Evolutionary conservation across 2,329 filamentous ascomycete species (phyloP).

Genomic region (Zymoseptoria brevis): DNA sequence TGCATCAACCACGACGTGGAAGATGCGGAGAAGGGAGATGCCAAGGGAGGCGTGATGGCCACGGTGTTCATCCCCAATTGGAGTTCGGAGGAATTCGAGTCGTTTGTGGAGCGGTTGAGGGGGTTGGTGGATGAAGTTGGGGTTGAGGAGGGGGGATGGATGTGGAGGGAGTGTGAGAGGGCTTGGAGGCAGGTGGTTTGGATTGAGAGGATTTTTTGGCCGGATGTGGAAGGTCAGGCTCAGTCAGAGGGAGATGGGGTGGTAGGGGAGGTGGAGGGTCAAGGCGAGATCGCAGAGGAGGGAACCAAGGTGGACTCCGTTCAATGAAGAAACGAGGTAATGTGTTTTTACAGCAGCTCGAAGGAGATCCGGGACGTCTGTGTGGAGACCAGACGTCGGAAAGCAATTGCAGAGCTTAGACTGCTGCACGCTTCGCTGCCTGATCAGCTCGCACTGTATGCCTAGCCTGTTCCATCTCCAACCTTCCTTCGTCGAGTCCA

Average conservation of each 20-base stretch:
- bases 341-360: not conserved
- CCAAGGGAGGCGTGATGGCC: slow-evolving; percentile 39
- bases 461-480: not conserved
- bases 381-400: not conserved
- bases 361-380: not conserved
- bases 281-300: no score
- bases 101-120: slow-evolving; percentile 41
- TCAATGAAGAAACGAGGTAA: not conserved
- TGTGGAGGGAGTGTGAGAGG: slow-evolving; percentile 43
- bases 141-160: slow-evolving; percentile 34
- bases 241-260: not conserved
- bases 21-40: no score
- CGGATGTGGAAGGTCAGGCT: slow-evolving; percentile 26
- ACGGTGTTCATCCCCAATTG: slow-evolving; percentile 45
- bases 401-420: not conserved
- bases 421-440: not conserved
- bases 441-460: not conserved
- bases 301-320: not conserved
- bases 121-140: slow-evolving; percentile 39
- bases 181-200: slow-evolving; percentile 43
- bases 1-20: no score
- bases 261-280: not conserved
- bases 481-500: not conserved
- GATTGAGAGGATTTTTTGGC: slow-evolving; percentile 43
- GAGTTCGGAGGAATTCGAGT: slow-evolving; percentile 41